Base-by-base conservation (phyloP, 768 basidiomycete genomes). In the Amylocystis lapponica region DNA sequence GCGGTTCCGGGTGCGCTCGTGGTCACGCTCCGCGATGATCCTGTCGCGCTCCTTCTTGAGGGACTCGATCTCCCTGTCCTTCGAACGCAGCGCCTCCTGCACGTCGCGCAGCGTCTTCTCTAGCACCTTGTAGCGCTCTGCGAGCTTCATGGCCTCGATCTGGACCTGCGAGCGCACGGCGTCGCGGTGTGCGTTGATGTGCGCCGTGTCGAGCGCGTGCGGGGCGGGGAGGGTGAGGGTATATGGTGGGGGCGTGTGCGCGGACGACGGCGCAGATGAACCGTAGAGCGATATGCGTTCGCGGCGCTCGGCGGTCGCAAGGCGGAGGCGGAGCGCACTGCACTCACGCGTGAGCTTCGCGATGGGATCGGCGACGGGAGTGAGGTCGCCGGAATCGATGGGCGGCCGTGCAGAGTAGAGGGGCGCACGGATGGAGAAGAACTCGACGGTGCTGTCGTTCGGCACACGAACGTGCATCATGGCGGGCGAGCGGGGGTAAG, bases 31-130 rank as follows among this genome's bases (percentile, higher is more conserved):
- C 1, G 44, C 50, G 30, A 65, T 27, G 21, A 63, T 47, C 20
- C 40, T 55, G 23, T 66, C 69, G 38, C 61, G 55, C 31, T 71
- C 68, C 48, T 55, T 62, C 49, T 62, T 76, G 54, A 82, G 58
- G 43, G 64, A 65, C 25, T 81, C 79, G 36, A 83, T 60, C 64
- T 86, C 83, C 35, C 64, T 53, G 47, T 86, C 85, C 47, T 76
- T 73, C 1, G 67, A 49, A 45, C 70, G 72, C 51, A 86, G 59
- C 36, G 77, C 50, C 11, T 85, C 81, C 38, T 75, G 70, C 36
- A 81, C 77, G 51, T 86, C 83, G 53, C 70, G 75, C 45, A 87
- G 64, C 14, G 78, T 70, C 52, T 67, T 74, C 53, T 87, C 84
- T 37, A 86, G 68, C 56, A 70, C 60, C 59, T 68, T 75, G 62